A percentile compares a stretch with the other conserved stretches of the same genome.
phyloP scores from a whole-genome alignment of 352 stramenopile genomes.

The Globisporangium lucens region DNA sequence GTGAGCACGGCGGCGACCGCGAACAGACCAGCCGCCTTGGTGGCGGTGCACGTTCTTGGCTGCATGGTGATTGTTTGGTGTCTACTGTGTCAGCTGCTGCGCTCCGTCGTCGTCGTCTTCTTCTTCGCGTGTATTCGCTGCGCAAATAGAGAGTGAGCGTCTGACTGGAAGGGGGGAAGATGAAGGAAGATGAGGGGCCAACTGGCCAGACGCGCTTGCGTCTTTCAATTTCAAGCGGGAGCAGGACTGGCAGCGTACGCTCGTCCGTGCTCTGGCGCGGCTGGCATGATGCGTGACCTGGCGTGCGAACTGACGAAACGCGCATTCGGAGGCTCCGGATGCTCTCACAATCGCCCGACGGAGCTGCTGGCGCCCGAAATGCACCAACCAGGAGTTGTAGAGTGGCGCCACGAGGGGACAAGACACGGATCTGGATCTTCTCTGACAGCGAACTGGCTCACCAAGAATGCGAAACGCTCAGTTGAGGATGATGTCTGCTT shows the following conservation, averaged over 20 bases:
- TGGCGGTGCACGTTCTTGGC: not conserved
- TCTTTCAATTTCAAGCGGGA: too few relatives aligned
- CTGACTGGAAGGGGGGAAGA: slow-evolving; percentile 5
- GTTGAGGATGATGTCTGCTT: not conserved
- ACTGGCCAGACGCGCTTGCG: not conserved
- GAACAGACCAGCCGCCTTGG: not conserved
- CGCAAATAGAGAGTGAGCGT: slow-evolving; percentile 5
- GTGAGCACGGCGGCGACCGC: not conserved
- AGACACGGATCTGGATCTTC: not conserved
- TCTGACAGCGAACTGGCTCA: slow-evolving; percentile 6
- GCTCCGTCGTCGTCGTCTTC: not conserved
- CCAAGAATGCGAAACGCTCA: not conserved
- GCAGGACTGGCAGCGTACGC: too few relatives aligned
- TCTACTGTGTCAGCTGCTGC: not conserved
- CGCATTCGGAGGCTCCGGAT: not conserved
- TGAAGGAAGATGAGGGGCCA: not conserved
- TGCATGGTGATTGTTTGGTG: slow-evolving; percentile 3
- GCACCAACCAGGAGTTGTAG: not conserved
- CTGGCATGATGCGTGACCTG: slow-evolving; percentile 3
- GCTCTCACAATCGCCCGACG: not conserved
- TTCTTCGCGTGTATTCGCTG: slow-evolving; percentile 3
- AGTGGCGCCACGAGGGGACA: not conserved
- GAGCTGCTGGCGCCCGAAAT: not conserved
- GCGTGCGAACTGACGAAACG: slow-evolving; percentile 5
- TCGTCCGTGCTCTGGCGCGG: not conserved